Evolutionary conservation across 768 basidiomycete species (phyloP).

Genomic region (Kwoniella botswanensis): DNA sequence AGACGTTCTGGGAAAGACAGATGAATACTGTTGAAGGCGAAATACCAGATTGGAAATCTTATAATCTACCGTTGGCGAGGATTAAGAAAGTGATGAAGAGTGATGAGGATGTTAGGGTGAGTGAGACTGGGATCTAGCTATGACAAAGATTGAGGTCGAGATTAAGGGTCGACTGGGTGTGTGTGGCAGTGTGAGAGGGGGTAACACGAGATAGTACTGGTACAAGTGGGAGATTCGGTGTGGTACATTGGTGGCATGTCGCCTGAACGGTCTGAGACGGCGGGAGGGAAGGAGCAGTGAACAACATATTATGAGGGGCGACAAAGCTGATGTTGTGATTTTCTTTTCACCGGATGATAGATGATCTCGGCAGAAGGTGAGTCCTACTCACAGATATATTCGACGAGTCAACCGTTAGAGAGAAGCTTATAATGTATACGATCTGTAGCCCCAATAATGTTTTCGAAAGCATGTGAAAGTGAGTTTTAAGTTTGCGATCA

Average conservation of each 20-base stretch:
- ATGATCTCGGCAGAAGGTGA: conserved; percentile 97
- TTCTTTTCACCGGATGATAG: conserved; percentile 59
- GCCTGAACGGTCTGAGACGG: too few relatives aligned
- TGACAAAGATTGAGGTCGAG: background rate
- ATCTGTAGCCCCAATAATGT: conserved; percentile 79
- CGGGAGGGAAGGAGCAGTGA: background rate
- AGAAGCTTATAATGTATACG: too few relatives aligned
- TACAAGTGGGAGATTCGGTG: too few relatives aligned
- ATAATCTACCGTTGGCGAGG: conserved; percentile 83
- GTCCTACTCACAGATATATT: background rate
- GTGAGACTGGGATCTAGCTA: conserved; percentile 39
- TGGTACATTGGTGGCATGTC: too few relatives aligned
- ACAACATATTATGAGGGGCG: too few relatives aligned
- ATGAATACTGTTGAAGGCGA: conserved; percentile 85
- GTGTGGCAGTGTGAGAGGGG: background rate
- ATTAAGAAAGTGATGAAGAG: conserved; percentile 99
- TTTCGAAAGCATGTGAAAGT: conserved; percentile 99
- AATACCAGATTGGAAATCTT: conserved; percentile 67
- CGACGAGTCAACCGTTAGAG: too few relatives aligned
- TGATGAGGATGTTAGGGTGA: conserved; percentile 77
- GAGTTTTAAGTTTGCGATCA: conserved; percentile 17
- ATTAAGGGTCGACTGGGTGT: background rate
- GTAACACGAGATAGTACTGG: too few relatives aligned
- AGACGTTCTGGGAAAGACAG: conserved; percentile 88
- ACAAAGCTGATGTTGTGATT: conserved; percentile 16